Base-by-base conservation (phyloP, 2,329 filamentous ascomycete species). In the Fusarium ramigenum region DNA sequence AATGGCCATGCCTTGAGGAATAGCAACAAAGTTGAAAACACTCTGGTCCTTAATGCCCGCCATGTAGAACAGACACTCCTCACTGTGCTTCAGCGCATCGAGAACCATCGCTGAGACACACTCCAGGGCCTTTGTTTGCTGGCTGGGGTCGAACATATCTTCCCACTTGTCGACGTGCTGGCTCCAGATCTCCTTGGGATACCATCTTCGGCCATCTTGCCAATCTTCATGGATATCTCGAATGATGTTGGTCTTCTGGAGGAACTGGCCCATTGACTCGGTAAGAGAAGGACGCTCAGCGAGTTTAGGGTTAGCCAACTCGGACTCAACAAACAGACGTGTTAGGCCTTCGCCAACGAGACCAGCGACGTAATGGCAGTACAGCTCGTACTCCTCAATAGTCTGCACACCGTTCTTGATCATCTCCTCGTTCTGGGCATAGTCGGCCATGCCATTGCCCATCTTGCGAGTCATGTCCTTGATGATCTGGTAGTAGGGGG, bases 401-500 rank as follows among this genome's bases (percentile, higher is more conserved):
- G 93, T 96, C 79, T 94, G 88, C 66, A 98, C 92, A 53, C 94
- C 94, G 67, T 94, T 90, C 74, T 89, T 85, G 77, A 95, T 94
- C 83, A 93, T 89, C 77, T 96, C 93, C 19, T 93, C 92, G 78
- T 97, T 96, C 75, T 93, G 87, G 44, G 90, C 93, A 81, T 97
- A 99, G 84, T 99, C 96, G 34, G 96, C 96, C 96, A 99, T 99
- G 76, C 96, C 96, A 79, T 98, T 95, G 73, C 95, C 96, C 96
- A 99, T 99, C 84, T 94, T 93, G 79, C 91, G 86, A 37, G 95
- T 94, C 80, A 98, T 97, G 78, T 98, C 96, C 83, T 92, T 92
- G 83, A 99, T 96, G 80, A 98, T 95, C 11, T 87, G 89, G 82
- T 89, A 90, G 85, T 99, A 98, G 63, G 89, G 90, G 54, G 91